These are phyloP conservation scores for Lentithecium fluviatile DNA, from an alignment of 495 filamentous ascomycete species.

Conservation along the genomic window DNA sequence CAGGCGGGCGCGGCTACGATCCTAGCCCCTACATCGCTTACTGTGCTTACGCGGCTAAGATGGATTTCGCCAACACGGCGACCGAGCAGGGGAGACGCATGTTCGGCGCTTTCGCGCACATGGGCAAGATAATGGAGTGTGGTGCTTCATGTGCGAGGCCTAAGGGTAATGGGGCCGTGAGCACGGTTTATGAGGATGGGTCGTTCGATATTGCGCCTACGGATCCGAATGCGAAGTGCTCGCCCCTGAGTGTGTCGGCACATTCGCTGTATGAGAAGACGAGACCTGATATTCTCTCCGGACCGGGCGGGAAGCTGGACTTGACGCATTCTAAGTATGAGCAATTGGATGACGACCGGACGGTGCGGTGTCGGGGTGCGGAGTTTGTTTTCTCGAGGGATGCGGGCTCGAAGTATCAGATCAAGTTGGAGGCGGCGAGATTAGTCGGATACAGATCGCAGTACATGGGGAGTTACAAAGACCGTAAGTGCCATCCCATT, in stretches of 20 bases:
- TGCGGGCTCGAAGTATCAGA: slow-evolving; percentile 39
- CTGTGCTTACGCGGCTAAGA: slow-evolving; percentile 36
- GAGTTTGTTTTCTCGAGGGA: slow-evolving; percentile 37
- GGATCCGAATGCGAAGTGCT: slow-evolving; percentile 42
- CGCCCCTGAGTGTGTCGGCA: slow-evolving; percentile 48
- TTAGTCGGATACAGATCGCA: slow-evolving; percentile 47
- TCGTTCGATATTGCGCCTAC: slow-evolving; percentile 49
- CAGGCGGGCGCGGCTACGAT: slow-evolving; percentile 53
- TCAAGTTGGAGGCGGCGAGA: slow-evolving; percentile 51
- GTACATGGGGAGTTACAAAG: slow-evolving; percentile 49
- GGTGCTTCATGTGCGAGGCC: slow-evolving; percentile 50
- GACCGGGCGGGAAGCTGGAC: slow-evolving; percentile 50
- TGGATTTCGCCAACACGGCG: background rate
- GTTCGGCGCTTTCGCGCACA: slow-evolving; percentile 46
- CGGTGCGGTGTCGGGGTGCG: slow-evolving; percentile 45
- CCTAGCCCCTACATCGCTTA: slow-evolving; percentile 52
- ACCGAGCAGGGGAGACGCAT: background rate
- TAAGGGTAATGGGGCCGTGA: slow-evolving; percentile 45
- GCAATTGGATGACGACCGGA: slow-evolving; percentile 43
- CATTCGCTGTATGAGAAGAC: slow-evolving; percentile 56
- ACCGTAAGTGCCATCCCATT: slow-evolving; percentile 35
- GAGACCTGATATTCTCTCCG: slow-evolving; percentile 48
- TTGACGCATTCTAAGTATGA: slow-evolving; percentile 41
- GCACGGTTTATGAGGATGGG: slow-evolving; percentile 44
- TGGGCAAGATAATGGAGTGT: slow-evolving; percentile 58